phyloP scores from a whole-genome alignment of 192 early-diverging fungal species.

The Umbelopsis sp. region DNA sequence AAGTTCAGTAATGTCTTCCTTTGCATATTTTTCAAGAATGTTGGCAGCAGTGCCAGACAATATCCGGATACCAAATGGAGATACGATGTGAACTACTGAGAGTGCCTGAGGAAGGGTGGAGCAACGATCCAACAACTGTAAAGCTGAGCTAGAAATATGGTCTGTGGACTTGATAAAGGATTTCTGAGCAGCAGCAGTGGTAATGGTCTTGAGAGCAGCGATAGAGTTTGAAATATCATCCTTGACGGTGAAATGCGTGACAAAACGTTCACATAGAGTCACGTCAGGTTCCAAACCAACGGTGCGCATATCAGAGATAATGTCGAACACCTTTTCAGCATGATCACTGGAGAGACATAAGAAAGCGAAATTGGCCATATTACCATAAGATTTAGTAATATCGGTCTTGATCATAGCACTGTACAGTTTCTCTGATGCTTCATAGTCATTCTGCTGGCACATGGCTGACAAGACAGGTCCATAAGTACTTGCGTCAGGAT shows the following conservation, averaged over 20 bases:
- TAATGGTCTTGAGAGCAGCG: background rate
- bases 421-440: slow-evolving; percentile 17
- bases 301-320: slow-evolving; percentile 18
- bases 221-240: background rate
- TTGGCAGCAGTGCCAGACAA: background rate
- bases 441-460: slow-evolving; percentile 14
- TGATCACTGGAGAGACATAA: slow-evolving; percentile 15
- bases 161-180: slow-evolving; percentile 3
- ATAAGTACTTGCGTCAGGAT: slow-evolving; percentile 33
- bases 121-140: background rate
- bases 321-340: slow-evolving; percentile 5
- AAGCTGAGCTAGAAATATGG: background rate
- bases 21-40: slow-evolving; percentile 14
- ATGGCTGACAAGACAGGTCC: slow-evolving; percentile 25
- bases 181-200: slow-evolving; percentile 1
- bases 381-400: slow-evolving; percentile 30
- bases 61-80: slow-evolving; percentile 2
- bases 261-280: slow-evolving; percentile 18
- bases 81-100: background rate
- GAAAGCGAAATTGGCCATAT: slow-evolving; percentile 29
- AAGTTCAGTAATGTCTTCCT: background rate
- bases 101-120: background rate
- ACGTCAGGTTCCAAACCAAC: slow-evolving; percentile 29
- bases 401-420: slow-evolving; percentile 18
- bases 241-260: background rate